Percentiles rank a stretch among this genome's conserved stretches.
Conservation (phyloP, 306 rosid genomes). For the Malus orientalis region DNA sequence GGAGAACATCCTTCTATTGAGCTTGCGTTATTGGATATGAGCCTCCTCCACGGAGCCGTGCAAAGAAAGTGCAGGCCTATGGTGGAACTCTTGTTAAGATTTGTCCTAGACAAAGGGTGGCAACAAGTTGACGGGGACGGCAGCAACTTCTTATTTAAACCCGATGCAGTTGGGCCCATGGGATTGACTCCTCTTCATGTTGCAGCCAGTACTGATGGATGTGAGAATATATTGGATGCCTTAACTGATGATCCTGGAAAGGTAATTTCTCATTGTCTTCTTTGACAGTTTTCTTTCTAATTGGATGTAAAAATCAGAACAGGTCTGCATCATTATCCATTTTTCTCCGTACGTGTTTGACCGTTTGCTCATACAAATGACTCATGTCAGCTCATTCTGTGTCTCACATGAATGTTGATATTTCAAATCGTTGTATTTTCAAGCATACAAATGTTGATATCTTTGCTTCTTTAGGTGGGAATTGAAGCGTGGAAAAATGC, state of each 20-base stretch:
- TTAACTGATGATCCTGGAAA: slow-evolving; percentile 73
- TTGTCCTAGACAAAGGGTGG: slow-evolving; percentile 28
- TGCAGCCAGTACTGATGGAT: slow-evolving; percentile 64
- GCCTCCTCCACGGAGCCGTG: slow-evolving; percentile 74
- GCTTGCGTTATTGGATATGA: slow-evolving; percentile 53
- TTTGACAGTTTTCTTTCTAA: not conserved
- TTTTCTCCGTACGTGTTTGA: not conserved
- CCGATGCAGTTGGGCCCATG: slow-evolving; percentile 55
- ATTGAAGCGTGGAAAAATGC: slow-evolving; percentile 75
- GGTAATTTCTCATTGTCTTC: slow-evolving; percentile 35
- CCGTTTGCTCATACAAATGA: not conserved
- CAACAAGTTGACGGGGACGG: slow-evolving; percentile 28
- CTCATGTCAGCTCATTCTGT: not conserved
- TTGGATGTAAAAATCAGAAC: not conserved
- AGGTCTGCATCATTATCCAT: not conserved
- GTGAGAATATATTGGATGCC: slow-evolving; percentile 64
- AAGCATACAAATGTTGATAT: not conserved
- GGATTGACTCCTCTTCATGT: slow-evolving; percentile 85
- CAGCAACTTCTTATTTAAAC: slow-evolving; percentile 47
- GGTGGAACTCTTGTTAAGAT: slow-evolving; percentile 63
- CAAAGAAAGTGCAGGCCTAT: slow-evolving; percentile 56
- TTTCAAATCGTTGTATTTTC: not conserved
- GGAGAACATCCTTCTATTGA: slow-evolving; percentile 46
- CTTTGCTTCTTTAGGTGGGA: slow-evolving; percentile 54
- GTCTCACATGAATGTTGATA: not conserved